phyloP scores from a whole-genome alignment of 805 yeast genomes.

The Wickerhamiella galacta region DNA sequence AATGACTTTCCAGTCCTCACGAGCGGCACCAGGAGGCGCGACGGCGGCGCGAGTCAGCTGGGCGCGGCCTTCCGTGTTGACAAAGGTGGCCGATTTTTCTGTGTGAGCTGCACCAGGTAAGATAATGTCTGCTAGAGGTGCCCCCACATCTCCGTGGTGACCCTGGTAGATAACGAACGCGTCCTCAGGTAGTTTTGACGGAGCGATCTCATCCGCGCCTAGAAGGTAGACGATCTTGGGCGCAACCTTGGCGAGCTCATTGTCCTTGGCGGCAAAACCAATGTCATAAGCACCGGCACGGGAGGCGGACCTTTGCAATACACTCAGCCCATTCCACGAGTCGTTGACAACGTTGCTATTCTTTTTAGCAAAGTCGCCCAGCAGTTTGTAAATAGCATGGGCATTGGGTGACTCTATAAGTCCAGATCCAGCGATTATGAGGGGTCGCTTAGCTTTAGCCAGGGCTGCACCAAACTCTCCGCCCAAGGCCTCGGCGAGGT shows the following conservation, averaged over 20 bases:
- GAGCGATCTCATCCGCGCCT: constrained; percentile 68
- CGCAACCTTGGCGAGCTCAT: constrained; percentile 29
- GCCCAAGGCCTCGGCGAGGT: constrained; percentile 39
- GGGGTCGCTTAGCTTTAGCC: constrained; percentile 49
- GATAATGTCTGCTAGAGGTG: constrained; percentile 72
- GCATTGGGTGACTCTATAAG: constrained; percentile 54
- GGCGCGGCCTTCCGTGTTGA: constrained; percentile 80
- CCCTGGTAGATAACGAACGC: constrained; percentile 84
- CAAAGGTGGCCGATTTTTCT: constrained; percentile 69
- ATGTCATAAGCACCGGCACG: constrained; percentile 75
- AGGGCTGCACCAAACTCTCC: constrained; percentile 59
- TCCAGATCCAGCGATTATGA: constrained; percentile 69
- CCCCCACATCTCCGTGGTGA: constrained; percentile 83
- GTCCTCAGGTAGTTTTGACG: constrained; percentile 57
- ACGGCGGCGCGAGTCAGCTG: constrained; percentile 77
- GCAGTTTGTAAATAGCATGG: constrained; percentile 31
- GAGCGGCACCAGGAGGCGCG: constrained; percentile 73
- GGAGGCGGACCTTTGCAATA: constrained; percentile 75
- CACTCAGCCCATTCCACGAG: constrained; percentile 69
- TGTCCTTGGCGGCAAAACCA: constrained; percentile 47
- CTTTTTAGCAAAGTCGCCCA: constrained; percentile 42
- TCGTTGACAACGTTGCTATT: constrained; percentile 47
- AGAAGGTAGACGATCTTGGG: constrained; percentile 67
- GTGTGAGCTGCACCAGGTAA: constrained; percentile 83
- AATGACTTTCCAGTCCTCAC: constrained; percentile 82